Percentiles rank a stretch among this genome's conserved stretches.
These are phyloP conservation scores for Penicillium aurantiogriseum DNA, from an alignment of 2,329 filamentous ascomycete species.

Conservation along the genomic window DNA sequence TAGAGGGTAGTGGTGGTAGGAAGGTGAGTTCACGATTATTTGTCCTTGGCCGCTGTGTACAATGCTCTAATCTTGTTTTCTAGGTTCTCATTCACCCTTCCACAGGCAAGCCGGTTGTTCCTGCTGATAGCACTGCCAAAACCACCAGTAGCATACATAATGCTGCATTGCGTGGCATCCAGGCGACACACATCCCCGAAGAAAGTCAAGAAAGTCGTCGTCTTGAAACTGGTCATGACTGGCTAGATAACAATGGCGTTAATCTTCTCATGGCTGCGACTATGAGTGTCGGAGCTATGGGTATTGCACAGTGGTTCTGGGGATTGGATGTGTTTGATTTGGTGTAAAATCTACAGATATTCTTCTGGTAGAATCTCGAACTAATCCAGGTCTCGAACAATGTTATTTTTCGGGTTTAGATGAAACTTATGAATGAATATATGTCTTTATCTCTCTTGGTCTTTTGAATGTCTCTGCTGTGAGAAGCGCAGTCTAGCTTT, in stretches of 20 bases:
- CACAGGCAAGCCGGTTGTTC: conserved; percentile 18
- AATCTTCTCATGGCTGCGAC: conserved; percentile 85
- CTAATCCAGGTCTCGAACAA: background rate
- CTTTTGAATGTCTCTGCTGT: background rate
- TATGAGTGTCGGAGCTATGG: conserved; percentile 79
- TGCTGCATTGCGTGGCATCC: conserved; percentile 26
- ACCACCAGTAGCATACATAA: conserved; percentile 28
- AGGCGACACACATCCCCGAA: conserved; percentile 19
- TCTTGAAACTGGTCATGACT: conserved; percentile 65
- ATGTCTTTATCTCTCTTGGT: background rate
- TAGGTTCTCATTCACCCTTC: conserved; percentile 41
- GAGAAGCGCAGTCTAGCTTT: background rate
- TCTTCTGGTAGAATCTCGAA: background rate
- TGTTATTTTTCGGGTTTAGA: background rate
- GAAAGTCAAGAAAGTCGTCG: conserved; percentile 58
- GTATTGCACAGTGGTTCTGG: conserved; percentile 43
- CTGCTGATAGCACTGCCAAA: conserved; percentile 9
- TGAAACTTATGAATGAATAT: background rate
- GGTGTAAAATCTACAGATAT: conserved; percentile 1
- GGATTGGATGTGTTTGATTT: conserved; percentile 22
- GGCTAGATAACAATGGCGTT: conserved; percentile 93
- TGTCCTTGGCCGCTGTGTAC: background rate
- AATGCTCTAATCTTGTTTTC: background rate
- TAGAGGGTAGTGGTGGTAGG: conserved; percentile 77
- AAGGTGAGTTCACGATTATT: conserved; percentile 46